phyloP scores from a whole-genome alignment of 2,329 filamentous ascomycete genomes.

The Nakataea oryzae region DNA sequence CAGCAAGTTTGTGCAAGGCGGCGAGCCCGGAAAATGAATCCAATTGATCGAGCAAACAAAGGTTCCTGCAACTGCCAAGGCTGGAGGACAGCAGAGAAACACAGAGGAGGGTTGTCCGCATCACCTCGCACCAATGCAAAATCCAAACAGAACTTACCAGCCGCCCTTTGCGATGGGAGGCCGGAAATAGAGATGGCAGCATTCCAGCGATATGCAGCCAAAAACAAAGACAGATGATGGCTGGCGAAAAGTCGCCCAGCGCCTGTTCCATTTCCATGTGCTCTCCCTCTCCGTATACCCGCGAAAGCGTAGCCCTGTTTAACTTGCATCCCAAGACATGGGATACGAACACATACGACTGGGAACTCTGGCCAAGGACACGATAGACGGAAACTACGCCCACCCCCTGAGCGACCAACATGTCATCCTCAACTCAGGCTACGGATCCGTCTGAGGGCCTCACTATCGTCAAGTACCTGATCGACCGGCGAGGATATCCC shows the following conservation, averaged over 20 bases:
- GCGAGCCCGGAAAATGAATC: no score
- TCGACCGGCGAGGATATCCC: constrained; percentile 6
- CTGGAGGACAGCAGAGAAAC: not conserved
- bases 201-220: not conserved
- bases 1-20: no score
- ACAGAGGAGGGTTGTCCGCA: not conserved
- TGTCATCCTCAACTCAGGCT: not conserved
- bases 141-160: not conserved
- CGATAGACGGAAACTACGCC: not conserved
- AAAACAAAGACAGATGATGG: not conserved
- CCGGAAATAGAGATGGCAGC: not conserved
- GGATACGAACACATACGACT: not conserved
- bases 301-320: not conserved
- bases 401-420: not conserved
- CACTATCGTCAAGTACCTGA: constrained; percentile 16
- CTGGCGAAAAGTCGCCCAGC: not conserved
- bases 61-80: not conserved
- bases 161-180: not conserved
- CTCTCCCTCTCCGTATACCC: no score
- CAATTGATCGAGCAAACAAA: no score
- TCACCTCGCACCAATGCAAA: no score
- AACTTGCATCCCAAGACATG: not conserved
- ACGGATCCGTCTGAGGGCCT: not conserved
- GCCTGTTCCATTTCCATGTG: not conserved
- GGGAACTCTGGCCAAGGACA: not conserved